Conservation (phyloP, 2,329 filamentous ascomycete genomes). For the Neofusicoccum ribis region DNA sequence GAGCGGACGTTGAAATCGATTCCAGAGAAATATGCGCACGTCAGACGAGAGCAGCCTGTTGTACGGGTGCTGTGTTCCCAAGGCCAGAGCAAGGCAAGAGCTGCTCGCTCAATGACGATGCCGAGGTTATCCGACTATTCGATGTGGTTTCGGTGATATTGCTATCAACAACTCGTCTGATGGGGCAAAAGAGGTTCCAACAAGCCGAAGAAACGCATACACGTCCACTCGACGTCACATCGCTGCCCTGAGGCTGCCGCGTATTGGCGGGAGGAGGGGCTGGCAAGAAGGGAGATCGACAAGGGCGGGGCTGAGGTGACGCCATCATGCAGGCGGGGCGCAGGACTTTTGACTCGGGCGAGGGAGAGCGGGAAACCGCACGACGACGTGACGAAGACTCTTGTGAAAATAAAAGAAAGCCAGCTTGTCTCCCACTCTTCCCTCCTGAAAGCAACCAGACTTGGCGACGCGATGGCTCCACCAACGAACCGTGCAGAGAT, state of each 20-base stretch:
- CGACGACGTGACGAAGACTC: not conserved
- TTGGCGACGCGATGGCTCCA: constrained; percentile 51
- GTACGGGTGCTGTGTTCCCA: too few relatives aligned
- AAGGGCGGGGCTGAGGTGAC: constrained; percentile 12
- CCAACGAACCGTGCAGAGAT: constrained; percentile 59
- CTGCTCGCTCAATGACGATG: too few relatives aligned
- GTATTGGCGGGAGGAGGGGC: not conserved
- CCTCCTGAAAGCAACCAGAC: constrained; percentile 10
- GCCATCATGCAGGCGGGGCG: constrained; percentile 11
- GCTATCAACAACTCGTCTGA: not conserved
- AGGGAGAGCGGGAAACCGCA: not conserved
- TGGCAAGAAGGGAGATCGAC: constrained; percentile 16
- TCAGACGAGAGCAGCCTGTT: too few relatives aligned
- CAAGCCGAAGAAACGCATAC: not conserved
- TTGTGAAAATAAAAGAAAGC: not conserved
- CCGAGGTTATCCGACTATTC: too few relatives aligned
- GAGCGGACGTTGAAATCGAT: too few relatives aligned
- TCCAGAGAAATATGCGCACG: too few relatives aligned
- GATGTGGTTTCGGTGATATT: too few relatives aligned
- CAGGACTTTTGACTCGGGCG: not conserved
- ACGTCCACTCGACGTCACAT: not conserved
- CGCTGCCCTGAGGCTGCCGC: not conserved
- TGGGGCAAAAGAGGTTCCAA: not conserved
- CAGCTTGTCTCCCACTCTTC: not conserved
- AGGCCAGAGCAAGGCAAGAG: too few relatives aligned